Evolutionary conservation across 2,329 filamentous ascomycete genomes (phyloP).

Genomic region (Fusarium coicis): DNA sequence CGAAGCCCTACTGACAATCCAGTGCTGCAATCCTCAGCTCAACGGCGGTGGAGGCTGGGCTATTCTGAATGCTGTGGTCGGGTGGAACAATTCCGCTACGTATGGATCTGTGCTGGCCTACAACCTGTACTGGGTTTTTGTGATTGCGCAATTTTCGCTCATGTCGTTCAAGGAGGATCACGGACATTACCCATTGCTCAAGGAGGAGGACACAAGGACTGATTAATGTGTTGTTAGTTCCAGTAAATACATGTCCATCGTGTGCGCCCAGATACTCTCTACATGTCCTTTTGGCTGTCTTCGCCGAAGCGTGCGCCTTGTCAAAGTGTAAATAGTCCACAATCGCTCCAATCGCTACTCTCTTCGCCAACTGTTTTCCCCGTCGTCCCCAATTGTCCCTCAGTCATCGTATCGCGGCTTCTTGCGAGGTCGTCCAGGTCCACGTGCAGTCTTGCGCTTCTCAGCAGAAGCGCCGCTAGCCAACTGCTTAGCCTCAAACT

Average conservation of each 20-base stretch:
- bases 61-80: slow-evolving; percentile 85
- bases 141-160: slow-evolving; percentile 75
- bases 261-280: slow-evolving; percentile 22
- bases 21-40: slow-evolving; percentile 81
- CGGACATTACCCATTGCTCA: slow-evolving; percentile 60
- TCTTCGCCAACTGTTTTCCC: background rate
- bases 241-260: slow-evolving; percentile 29
- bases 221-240: slow-evolving; percentile 8
- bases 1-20: background rate
- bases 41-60: slow-evolving; percentile 85
- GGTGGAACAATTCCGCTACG: slow-evolving; percentile 90
- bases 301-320: background rate
- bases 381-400: background rate
- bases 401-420: slow-evolving; percentile 22
- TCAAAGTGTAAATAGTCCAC: background rate
- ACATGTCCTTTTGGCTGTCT: slow-evolving; percentile 8
- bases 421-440: slow-evolving; percentile 42
- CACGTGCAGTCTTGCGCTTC: slow-evolving; percentile 39
- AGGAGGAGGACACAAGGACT: slow-evolving; percentile 30
- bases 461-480: slow-evolving; percentile 18
- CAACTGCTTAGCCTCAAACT: slow-evolving; percentile 40
- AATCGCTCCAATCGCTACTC: background rate
- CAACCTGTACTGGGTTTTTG: slow-evolving; percentile 85
- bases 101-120: slow-evolving; percentile 89
- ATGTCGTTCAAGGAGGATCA: slow-evolving; percentile 74